phyloP scores from a whole-genome alignment of 371 early-diverging fungal species.

The Paraphysoderma sedebokerense region DNA sequence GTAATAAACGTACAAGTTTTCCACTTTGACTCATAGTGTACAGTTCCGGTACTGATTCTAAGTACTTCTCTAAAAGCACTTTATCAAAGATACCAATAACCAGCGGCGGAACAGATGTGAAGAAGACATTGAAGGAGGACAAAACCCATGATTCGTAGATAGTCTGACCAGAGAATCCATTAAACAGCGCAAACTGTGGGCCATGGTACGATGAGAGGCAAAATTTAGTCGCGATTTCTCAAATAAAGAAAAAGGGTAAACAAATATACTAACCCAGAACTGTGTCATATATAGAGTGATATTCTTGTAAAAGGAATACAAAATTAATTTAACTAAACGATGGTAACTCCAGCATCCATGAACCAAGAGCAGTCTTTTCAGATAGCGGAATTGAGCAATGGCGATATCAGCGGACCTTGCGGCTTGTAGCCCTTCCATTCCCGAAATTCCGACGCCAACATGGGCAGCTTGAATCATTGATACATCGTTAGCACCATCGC shows the following conservation, averaged over 20 bases:
- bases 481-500: constrained; percentile 98
- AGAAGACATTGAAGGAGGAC: constrained; percentile 72
- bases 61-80: constrained; percentile 69
- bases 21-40: constrained; percentile 79
- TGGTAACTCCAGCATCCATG: constrained; percentile 86
- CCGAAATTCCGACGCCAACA: constrained; percentile 91
- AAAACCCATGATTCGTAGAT: constrained; percentile 87
- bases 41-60: constrained; percentile 89
- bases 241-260: constrained; percentile 10
- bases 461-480: constrained; percentile 95
- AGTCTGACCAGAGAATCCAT: constrained; percentile 79
- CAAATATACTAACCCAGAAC: constrained; percentile 55
- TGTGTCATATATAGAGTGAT: constrained; percentile 91
- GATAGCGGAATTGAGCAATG: constrained; percentile 78
- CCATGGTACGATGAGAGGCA: constrained; percentile 1
- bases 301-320: constrained; percentile 90
- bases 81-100: constrained; percentile 89
- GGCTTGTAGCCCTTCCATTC: constrained; percentile 94
- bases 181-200: constrained; percentile 56
- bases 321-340: constrained; percentile 64
- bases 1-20: constrained; percentile 38
- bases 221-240: constrained; percentile 9
- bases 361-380: constrained; percentile 73
- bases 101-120: constrained; percentile 75
- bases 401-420: constrained; percentile 91